Conservation (phyloP, 225 moss, liverwort and hornwort genomes). For the Ulota crispa region DNA sequence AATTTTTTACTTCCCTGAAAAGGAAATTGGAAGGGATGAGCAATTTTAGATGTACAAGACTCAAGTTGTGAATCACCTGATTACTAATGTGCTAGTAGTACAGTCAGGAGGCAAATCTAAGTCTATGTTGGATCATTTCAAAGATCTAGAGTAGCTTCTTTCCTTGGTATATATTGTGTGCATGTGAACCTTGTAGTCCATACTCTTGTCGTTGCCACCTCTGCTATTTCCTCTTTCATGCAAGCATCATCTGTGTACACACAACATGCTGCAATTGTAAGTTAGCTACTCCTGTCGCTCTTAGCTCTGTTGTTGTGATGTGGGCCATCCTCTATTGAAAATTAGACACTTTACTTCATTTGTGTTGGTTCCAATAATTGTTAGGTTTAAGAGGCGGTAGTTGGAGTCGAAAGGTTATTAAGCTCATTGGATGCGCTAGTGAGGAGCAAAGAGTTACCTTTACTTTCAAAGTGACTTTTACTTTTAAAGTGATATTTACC, state of each 20-base stretch:
- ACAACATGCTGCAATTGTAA: background rate
- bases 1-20: constrained; percentile 13
- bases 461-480: too few species aligned
- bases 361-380: too few species aligned
- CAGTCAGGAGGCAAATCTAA: background rate
- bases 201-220: background rate
- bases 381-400: too few species aligned
- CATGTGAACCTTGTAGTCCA: too few species aligned
- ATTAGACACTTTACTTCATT: too few species aligned
- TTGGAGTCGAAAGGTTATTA: too few species aligned
- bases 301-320: too few species aligned
- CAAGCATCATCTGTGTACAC: background rate
- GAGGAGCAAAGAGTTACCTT: too few species aligned
- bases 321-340: too few species aligned
- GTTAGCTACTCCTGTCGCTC: too few species aligned
- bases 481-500: too few species aligned
- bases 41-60: background rate
- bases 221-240: background rate
- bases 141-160: background rate
- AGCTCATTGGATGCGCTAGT: too few species aligned
- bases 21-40: constrained; percentile 14
- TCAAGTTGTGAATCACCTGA: background rate
- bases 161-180: background rate
- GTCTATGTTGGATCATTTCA: background rate
- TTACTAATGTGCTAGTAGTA: background rate